These are phyloP conservation scores for Artemisia annua DNA, from an alignment of 129 eudicot species.

Conservation along the genomic window DNA sequence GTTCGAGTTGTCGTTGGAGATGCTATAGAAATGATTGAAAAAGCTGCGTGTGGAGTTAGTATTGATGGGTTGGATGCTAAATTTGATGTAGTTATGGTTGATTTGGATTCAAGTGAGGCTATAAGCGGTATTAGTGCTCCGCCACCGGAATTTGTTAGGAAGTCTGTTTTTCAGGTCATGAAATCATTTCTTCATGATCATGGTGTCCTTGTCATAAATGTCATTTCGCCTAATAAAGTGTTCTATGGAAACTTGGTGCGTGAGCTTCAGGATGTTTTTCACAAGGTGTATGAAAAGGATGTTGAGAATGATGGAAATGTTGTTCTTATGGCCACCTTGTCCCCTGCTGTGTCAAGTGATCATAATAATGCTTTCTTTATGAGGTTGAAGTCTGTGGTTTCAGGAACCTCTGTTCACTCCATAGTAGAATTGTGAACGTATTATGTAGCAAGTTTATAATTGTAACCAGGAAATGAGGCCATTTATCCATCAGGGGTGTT, in stretches of 20 bases:
- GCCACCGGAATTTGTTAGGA: constrained; percentile 57
- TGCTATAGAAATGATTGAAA: constrained; percentile 48
- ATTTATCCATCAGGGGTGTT: no score
- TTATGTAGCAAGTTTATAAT: no score
- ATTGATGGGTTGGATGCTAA: constrained; percentile 24
- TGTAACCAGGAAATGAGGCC: no score
- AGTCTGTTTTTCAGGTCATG: constrained; percentile 43
- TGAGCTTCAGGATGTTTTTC: constrained; percentile 48
- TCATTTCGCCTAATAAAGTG: constrained; percentile 42
- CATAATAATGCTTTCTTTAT: constrained; percentile 26
- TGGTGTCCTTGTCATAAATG: constrained; percentile 72
- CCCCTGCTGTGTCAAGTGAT: constrained; percentile 15
- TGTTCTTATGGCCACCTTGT: constrained; percentile 65
- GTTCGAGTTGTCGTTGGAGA: constrained; percentile 52
- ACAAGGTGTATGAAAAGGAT: constrained; percentile 60
- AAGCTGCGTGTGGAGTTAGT: constrained; percentile 5
- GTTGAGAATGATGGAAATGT: constrained; percentile 70
- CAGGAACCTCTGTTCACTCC: constrained; percentile 45
- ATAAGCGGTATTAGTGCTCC: constrained; percentile 63
- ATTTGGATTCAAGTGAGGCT: constrained; percentile 88
- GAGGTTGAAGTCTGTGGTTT: constrained; percentile 50
- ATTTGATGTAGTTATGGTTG: constrained; percentile 86
- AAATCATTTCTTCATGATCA: constrained; percentile 45
- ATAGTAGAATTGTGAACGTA: constrained; percentile 41
- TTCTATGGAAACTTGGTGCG: constrained; percentile 44